Percentiles rank a stretch among this genome's conserved stretches.
These are phyloP conservation scores for Penicillium sp. DNA, from an alignment of 2,329 filamentous ascomycete species.

Conservation along the genomic window DNA sequence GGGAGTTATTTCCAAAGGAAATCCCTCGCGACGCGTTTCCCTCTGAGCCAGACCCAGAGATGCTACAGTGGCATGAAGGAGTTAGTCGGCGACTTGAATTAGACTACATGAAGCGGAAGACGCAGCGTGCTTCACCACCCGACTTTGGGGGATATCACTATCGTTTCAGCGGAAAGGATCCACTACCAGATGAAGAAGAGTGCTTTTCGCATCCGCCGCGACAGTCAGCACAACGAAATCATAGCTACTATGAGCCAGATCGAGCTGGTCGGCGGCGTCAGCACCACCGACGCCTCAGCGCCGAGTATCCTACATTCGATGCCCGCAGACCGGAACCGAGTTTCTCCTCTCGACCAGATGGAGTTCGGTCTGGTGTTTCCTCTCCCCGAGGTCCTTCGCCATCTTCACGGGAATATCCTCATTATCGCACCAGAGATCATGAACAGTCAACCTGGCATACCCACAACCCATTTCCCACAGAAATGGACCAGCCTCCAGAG, in stretches of 20 bases:
- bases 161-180: constrained; percentile 35
- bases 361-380: constrained; percentile 16
- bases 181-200: constrained; percentile 26
- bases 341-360: constrained; percentile 18
- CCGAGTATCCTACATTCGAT: constrained; percentile 18
- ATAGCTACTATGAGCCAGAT: constrained; percentile 20
- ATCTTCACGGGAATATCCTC: constrained; percentile 18
- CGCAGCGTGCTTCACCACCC: constrained; percentile 34
- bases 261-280: constrained; percentile 20
- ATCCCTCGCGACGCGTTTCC: constrained; percentile 73
- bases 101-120: constrained; percentile 53
- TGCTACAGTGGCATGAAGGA: constrained; percentile 80
- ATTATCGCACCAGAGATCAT: constrained; percentile 22
- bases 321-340: constrained; percentile 21
- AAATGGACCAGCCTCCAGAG: constrained; percentile 19
- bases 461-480: constrained; percentile 21
- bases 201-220: constrained; percentile 16
- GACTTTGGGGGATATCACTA: constrained; percentile 28
- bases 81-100: constrained; percentile 70
- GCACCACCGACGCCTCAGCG: constrained; percentile 25
- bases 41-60: constrained; percentile 69
- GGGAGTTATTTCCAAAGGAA: constrained; percentile 57
- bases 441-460: constrained; percentile 18
- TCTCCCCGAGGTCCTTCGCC: constrained; percentile 32
- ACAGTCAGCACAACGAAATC: constrained; percentile 16